Percentiles rank a stretch among this genome's conserved stretches.
phyloP scores from a whole-genome alignment of 345 rosid species.

The Eucalyptus shirleyi region DNA sequence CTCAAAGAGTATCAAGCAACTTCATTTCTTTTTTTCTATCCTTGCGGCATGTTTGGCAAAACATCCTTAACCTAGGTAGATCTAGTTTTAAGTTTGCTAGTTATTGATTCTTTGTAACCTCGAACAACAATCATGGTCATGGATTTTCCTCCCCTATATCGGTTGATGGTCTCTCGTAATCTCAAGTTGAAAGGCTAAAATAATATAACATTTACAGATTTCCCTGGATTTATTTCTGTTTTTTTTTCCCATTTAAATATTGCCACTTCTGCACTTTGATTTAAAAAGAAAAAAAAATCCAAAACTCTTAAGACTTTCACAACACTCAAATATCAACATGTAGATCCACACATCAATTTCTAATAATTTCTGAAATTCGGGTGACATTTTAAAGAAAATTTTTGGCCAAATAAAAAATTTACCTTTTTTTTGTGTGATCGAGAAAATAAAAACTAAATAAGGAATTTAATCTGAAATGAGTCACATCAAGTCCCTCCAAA shows the following conservation, averaged over 20 bases:
- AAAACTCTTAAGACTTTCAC: neutral
- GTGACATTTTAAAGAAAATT: neutral
- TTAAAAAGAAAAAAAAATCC: neutral
- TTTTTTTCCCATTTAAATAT: neutral
- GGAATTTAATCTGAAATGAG: neutral
- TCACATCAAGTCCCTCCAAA: neutral
- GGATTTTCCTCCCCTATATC: neutral
- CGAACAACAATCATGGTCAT: neutral
- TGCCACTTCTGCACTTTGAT: neutral
- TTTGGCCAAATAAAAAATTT: neutral
- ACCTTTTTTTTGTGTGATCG: neutral
- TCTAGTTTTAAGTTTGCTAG: neutral
- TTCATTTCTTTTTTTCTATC: neutral
- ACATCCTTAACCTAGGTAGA: neutral
- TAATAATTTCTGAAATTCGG: neutral
- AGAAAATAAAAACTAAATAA: neutral
- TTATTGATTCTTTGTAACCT: neutral
- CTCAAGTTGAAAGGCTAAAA: neutral
- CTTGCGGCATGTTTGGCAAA: neutral
- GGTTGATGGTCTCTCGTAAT: neutral
- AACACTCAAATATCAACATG: neutral
- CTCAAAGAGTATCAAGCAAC: neutral
- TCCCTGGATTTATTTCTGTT: neutral
- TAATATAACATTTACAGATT: neutral
- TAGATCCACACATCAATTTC: neutral